These are phyloP conservation scores for Pleodorina starrii DNA, from an alignment of 139 green algal species.

Conservation along the genomic window DNA sequence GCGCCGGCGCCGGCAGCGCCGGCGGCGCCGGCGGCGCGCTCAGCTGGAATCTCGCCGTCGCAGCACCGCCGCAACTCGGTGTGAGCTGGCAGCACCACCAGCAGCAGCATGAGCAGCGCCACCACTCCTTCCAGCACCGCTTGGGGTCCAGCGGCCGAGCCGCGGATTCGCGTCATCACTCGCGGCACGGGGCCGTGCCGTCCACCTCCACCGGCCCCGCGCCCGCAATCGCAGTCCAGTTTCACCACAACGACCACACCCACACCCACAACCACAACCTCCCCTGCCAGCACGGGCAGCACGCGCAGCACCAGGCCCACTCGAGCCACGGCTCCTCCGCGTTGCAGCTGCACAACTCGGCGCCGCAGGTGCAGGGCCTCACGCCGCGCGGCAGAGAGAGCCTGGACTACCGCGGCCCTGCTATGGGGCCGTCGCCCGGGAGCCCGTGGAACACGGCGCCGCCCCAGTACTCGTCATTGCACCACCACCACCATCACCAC, in stretches of 20 bases:
- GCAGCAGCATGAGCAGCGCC: neutral
- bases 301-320: neutral
- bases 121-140: neutral
- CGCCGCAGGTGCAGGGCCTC: neutral
- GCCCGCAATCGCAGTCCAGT: no score
- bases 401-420: neutral
- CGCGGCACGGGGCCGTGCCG: no score
- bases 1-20: neutral
- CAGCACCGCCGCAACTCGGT: no score
- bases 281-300: neutral
- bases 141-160: neutral
- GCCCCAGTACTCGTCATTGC: no score
- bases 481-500: neutral
- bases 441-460: no score
- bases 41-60: neutral
- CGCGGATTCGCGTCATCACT: no score
- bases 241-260: neutral
- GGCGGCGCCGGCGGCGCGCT: neutral
- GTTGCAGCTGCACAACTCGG: neutral
- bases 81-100: no score
- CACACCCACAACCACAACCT: neutral
- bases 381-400: neutral
- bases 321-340: neutral
- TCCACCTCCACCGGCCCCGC: no score
- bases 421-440: no score